Evolutionary conservation across 257 asterid species (phyloP).

Genomic region (Nicotiana attenuata): DNA sequence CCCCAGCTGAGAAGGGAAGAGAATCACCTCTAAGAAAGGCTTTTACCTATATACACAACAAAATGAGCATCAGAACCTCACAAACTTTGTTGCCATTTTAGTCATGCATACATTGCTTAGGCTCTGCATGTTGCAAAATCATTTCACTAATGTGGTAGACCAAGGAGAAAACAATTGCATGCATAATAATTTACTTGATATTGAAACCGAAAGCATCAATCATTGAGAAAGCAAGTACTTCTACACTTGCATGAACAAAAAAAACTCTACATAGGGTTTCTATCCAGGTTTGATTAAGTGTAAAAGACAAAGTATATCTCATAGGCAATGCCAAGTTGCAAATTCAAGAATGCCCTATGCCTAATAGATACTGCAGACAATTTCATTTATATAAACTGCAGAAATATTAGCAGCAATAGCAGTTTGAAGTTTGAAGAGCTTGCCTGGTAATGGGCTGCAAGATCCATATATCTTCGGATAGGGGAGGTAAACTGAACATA

Average conservation of each 20-base stretch:
- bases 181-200: background rate
- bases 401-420: background rate
- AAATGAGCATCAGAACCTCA: constrained; percentile 17
- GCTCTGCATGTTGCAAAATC: background rate
- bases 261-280: background rate
- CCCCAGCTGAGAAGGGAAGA: constrained; percentile 82
- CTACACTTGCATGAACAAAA: background rate
- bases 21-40: constrained; percentile 85
- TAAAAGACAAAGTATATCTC: background rate
- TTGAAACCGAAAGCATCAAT: background rate
- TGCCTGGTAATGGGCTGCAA: constrained; percentile 93
- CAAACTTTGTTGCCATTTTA: background rate
- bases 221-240: background rate
- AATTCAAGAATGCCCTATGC: background rate
- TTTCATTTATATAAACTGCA: background rate
- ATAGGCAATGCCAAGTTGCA: background rate
- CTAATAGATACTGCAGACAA: constrained; percentile 1
- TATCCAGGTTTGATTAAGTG: background rate
- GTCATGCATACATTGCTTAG: background rate
- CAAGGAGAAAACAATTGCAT: background rate
- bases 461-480: constrained; percentile 93
- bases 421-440: constrained; percentile 7
- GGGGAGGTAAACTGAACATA: constrained; percentile 99
- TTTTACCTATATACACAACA: constrained; percentile 52
- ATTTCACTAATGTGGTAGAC: background rate